Percentiles rank a stretch among this genome's conserved stretches.
Conservation (phyloP, 225 moss, liverwort and hornwort genomes). For the Climacium dendroides region DNA sequence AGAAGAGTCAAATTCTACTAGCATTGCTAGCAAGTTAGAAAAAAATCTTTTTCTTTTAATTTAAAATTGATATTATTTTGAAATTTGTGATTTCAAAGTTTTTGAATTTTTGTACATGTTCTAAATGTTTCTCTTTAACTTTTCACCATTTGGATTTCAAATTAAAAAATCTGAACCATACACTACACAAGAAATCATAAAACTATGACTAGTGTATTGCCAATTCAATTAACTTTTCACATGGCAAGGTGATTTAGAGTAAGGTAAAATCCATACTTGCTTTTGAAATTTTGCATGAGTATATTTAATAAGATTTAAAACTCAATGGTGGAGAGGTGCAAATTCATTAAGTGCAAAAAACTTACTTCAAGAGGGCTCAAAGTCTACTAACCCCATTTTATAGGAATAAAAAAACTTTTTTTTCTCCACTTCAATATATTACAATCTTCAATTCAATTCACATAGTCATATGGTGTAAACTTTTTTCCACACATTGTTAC, state of each 20-base stretch:
- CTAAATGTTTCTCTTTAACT: neutral
- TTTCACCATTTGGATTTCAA: fast-evolving
- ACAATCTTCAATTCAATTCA: no score
- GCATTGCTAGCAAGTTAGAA: fast-evolving
- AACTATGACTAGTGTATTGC: neutral
- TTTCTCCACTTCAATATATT: no score
- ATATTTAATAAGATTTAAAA: neutral
- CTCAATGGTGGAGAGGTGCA: neutral
- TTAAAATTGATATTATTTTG: neutral
- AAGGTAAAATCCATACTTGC: neutral
- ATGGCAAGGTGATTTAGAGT: neutral
- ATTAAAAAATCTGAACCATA: neutral
- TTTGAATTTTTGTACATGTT: neutral
- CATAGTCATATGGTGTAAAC: no score
- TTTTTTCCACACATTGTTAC: no score
- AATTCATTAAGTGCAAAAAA: neutral
- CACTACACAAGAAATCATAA: neutral
- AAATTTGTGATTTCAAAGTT: neutral
- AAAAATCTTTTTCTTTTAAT: neutral
- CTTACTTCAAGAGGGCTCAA: no score
- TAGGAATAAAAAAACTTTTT: no score
- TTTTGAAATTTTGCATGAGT: neutral
- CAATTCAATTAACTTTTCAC: neutral
- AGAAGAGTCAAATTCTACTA: no score
- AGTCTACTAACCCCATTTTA: no score